A percentile compares a stretch with the other conserved stretches of the same genome.
Evolutionary conservation across 164 flowering plant species (phyloP).

Genomic region (grape (Vitis vinifera)): DNA sequence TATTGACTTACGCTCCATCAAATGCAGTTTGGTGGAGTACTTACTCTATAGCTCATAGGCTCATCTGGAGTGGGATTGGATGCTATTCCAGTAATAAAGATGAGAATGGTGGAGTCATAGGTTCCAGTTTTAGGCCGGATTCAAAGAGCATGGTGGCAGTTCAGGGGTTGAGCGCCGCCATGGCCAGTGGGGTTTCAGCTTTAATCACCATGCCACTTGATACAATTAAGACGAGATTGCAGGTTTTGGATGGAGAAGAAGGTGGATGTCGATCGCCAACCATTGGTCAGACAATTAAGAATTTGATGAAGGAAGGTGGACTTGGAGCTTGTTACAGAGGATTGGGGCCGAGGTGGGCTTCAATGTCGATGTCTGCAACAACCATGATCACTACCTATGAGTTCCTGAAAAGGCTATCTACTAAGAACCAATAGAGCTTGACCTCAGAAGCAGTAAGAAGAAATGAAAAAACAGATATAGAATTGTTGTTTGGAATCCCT

Average conservation of each 20-base stretch:
- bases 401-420: constrained; percentile 66
- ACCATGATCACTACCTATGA: constrained; percentile 91
- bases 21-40: constrained; percentile 97
- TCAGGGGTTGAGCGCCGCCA: constrained; percentile 75
- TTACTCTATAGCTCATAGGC: constrained; percentile 62
- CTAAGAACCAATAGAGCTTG: constrained; percentile 52
- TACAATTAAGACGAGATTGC: constrained; percentile 83
- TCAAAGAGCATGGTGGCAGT: constrained; percentile 57
- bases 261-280: constrained; percentile 43
- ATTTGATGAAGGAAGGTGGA: constrained; percentile 73
- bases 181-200: constrained; percentile 89
- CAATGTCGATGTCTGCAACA: constrained; percentile 81
- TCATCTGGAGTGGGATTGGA: constrained; percentile 59
- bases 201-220: constrained; percentile 88
- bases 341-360: constrained; percentile 81
- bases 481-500: too few species aligned
- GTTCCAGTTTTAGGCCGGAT: constrained; percentile 38
- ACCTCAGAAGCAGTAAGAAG: constrained; percentile 7
- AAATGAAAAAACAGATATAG: not conserved
- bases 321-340: constrained; percentile 79
- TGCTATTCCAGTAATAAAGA: constrained; percentile 35
- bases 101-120: constrained; percentile 8
- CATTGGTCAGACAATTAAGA: constrained; percentile 48
- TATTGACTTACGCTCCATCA: constrained; percentile 81
- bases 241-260: constrained; percentile 74